Base-by-base conservation (phyloP, 805 yeast genomes). In the Lipomyces sp. region DNA sequence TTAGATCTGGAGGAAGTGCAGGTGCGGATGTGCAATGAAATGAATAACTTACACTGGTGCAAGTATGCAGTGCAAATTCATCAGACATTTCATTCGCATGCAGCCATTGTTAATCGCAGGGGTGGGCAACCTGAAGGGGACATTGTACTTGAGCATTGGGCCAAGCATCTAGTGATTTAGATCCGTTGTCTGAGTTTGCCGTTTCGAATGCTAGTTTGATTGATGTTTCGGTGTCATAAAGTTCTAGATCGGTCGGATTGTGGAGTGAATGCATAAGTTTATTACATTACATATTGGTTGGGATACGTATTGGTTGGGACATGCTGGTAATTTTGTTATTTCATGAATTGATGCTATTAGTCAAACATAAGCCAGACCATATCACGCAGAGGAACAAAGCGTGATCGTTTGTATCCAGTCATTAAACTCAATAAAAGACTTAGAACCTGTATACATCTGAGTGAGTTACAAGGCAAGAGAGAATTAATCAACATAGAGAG, bases 61-160 rank as follows among this genome's bases (percentile, higher is more conserved):
- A 91, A 93, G 74, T 83, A 90, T 54, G 90, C 95, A 0, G 87
- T 89, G 1, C 86, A 85, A 71, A 81, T 93, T 57, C 87, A 86
- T 69, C 83, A 88, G 18, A 80, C 69, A n/a, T 39, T 89, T 73
- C 92, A 92, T 76, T 87, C 98, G 0, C 98, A 93, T 74, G 97
- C 90, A 66, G 90, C 90, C 3, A 90, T 94, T 62, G 90, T 92
- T 18, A 91, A 94, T 18, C 82, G 98, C 69, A 81, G 87, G 8
- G 60, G 58, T 1, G n/a, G 30, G 42, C 15, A 15, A 4, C 56
- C 39, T 24, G 70, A 67, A 29, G 70, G 70, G 15, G 34, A 42
- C 10, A 37, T 51, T 15, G 66, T 62, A 8, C 33, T 64, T 2
- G 13, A 35, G 32, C 70, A 67, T 35, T 67, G 64, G 63, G 55